Evolutionary conservation across 2,329 filamentous ascomycete species (phyloP).

Genomic region (Didymella lethalis): DNA sequence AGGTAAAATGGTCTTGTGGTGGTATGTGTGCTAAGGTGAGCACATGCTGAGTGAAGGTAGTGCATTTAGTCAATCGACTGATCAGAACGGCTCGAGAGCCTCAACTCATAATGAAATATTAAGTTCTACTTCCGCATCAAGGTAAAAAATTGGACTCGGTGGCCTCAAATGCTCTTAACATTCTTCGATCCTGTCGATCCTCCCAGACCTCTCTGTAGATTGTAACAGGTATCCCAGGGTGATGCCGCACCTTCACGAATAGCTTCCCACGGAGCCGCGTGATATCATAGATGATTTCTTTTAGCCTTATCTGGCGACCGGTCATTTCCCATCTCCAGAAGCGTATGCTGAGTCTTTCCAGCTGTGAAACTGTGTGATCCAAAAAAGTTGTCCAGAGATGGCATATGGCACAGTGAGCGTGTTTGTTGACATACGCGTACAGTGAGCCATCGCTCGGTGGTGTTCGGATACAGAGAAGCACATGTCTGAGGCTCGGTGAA

Average conservation of each 20-base stretch:
- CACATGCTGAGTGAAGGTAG: background rate
- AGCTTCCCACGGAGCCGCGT: background rate
- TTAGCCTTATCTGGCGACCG: background rate
- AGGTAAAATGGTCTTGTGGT: background rate
- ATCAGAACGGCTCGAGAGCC: background rate
- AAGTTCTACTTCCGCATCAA: background rate
- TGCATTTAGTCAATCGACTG: background rate
- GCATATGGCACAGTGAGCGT: conserved; percentile 20
- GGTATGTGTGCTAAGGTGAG: background rate
- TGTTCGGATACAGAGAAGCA: conserved; percentile 9
- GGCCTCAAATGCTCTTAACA: background rate
- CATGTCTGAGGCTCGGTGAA: background rate
- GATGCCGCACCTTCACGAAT: background rate
- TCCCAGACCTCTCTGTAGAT: background rate
- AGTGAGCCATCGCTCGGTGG: conserved; percentile 3
- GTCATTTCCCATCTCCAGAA: conserved; percentile 25
- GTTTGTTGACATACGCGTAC: conserved; percentile 4
- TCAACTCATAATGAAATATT: too few relatives aligned
- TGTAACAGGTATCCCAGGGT: background rate
- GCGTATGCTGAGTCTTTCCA: conserved; percentile 16
- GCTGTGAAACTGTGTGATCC: background rate
- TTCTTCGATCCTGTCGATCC: background rate
- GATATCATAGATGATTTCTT: conserved; percentile 5
- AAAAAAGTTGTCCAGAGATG: conserved; percentile 14
- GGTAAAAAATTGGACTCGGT: background rate